Conservation (phyloP, 805 yeast genomes). For the Yarrowia sp. region DNA sequence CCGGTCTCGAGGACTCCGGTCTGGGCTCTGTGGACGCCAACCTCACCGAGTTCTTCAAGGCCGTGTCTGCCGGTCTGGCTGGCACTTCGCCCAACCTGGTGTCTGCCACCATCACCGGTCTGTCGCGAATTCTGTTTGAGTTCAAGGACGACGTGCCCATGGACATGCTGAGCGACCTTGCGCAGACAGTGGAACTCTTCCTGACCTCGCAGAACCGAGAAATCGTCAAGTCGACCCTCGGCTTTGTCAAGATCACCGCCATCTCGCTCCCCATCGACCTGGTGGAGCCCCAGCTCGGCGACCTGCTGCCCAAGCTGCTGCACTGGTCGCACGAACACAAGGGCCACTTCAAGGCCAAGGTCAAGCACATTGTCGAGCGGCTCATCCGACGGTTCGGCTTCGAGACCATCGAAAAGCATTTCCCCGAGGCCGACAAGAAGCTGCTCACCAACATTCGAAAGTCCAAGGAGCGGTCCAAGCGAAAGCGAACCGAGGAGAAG, state of each 20-base stretch:
- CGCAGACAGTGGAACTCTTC: slow-evolving; percentile 86
- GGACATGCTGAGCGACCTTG: slow-evolving; percentile 72
- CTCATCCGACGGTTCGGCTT: slow-evolving; percentile 89
- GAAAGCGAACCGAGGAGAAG: slow-evolving; percentile 61
- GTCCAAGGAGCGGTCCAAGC: slow-evolving; percentile 81
- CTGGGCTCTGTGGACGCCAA: slow-evolving; percentile 72
- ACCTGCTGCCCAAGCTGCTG: slow-evolving; percentile 73
- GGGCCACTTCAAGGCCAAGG: slow-evolving; percentile 91
- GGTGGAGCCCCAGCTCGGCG: slow-evolving; percentile 68
- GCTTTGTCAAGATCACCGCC: slow-evolving; percentile 79
- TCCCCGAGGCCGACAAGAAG: slow-evolving; percentile 91
- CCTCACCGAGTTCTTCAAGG: slow-evolving; percentile 83
- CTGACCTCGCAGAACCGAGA: slow-evolving; percentile 90
- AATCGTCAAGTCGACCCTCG: slow-evolving; percentile 87
- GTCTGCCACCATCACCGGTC: slow-evolving; percentile 91
- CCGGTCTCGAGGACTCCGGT: slow-evolving; percentile 64
- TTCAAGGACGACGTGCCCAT: slow-evolving; percentile 70
- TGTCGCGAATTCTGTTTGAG: slow-evolving; percentile 86
- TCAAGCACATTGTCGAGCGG: slow-evolving; percentile 91
- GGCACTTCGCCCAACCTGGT: slow-evolving; percentile 95
- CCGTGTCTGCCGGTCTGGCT: slow-evolving; percentile 95
- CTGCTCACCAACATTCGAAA: slow-evolving; percentile 85
- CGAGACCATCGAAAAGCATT: slow-evolving; percentile 77
- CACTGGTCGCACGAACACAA: slow-evolving; percentile 96
- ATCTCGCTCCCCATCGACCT: slow-evolving; percentile 81